Conservation (phyloP, 2,329 filamentous ascomycete genomes). For the Sodiomyces alkalinus region DNA sequence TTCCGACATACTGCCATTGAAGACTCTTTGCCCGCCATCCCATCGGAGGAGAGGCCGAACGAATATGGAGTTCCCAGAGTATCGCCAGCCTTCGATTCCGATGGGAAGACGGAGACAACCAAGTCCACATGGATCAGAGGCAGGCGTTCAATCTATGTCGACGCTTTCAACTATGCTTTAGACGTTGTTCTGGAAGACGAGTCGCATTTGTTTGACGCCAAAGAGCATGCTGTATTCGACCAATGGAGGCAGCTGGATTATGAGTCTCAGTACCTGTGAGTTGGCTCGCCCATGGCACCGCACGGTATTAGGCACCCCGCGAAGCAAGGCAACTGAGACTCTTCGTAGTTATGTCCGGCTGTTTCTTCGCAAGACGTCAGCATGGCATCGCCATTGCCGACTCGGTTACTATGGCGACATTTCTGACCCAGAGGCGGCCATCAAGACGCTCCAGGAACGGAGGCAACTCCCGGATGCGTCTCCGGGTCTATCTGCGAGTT, state of each 20-base stretch:
- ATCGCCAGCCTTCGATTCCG: conserved; percentile 26
- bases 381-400: conserved; percentile 72
- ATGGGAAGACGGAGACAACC: conserved; percentile 17
- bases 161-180: conserved; percentile 88
- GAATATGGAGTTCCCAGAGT: conserved; percentile 59
- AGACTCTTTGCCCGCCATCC: conserved; percentile 51
- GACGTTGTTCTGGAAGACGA: conserved; percentile 85
- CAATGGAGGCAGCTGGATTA: conserved; percentile 63
- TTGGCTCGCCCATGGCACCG: conserved; percentile 2
- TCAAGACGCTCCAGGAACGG: conserved; percentile 44
- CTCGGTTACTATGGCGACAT: conserved; percentile 76
- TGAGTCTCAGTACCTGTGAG: conserved; percentile 80
- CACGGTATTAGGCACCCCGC: no score
- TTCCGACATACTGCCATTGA: conserved; percentile 61
- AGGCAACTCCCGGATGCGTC: conserved; percentile 34
- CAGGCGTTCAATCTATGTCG: conserved; percentile 84
- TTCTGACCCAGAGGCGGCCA: conserved; percentile 52
- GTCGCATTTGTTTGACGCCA: conserved; percentile 68
- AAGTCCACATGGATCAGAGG: conserved; percentile 51
- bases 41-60: conserved; percentile 56
- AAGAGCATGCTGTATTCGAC: conserved; percentile 61
- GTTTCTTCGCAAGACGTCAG: conserved; percentile 80
- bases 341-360: conserved; percentile 74
- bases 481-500: conserved; percentile 8
- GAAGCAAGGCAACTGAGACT: background rate